Evolutionary conservation across 2,329 filamentous ascomycete genomes (phyloP).

Genomic region (Pezicula radicicola): DNA sequence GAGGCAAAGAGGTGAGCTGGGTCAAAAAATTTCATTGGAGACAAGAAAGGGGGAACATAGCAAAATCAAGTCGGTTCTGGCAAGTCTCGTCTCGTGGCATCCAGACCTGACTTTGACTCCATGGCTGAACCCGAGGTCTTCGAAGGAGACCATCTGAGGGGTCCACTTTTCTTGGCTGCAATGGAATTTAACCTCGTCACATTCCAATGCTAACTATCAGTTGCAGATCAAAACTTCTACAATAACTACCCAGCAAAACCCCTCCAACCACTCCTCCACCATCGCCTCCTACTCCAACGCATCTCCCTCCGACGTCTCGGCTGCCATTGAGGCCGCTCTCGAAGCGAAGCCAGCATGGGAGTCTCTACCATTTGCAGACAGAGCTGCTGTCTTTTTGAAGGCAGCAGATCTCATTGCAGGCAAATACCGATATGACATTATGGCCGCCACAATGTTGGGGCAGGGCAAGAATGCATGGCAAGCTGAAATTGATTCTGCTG

Average conservation of each 20-base stretch:
- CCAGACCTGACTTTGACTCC: no score
- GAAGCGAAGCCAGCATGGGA: constrained; percentile 88
- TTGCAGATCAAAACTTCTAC: constrained; percentile 63
- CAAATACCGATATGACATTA: constrained; percentile 95
- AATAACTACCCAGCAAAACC: constrained; percentile 73
- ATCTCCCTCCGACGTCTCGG: constrained; percentile 68
- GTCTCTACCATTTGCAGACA: constrained; percentile 80
- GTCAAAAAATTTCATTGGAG: no score
- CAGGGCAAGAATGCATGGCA: constrained; percentile 99
- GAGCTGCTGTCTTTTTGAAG: constrained; percentile 92
- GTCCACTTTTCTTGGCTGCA: no score
- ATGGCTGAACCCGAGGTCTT: no score
- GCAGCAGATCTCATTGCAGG: constrained; percentile 85
- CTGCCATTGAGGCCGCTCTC: constrained; percentile 80
- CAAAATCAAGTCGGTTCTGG: not conserved
- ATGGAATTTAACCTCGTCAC: no score
- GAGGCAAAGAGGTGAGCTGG: constrained; percentile 66
- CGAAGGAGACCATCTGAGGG: no score
- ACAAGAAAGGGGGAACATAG: constrained; percentile 22
- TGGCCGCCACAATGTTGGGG: constrained; percentile 93
- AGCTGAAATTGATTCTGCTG: constrained; percentile 95
- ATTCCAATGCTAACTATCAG: constrained; percentile 1
- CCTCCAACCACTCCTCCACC: constrained; percentile 71
- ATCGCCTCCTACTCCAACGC: constrained; percentile 87
- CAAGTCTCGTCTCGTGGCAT: no score